Evolutionary conservation across 352 stramenopile genomes (phyloP).

Genomic region (Phytophthora ohioensis): DNA sequence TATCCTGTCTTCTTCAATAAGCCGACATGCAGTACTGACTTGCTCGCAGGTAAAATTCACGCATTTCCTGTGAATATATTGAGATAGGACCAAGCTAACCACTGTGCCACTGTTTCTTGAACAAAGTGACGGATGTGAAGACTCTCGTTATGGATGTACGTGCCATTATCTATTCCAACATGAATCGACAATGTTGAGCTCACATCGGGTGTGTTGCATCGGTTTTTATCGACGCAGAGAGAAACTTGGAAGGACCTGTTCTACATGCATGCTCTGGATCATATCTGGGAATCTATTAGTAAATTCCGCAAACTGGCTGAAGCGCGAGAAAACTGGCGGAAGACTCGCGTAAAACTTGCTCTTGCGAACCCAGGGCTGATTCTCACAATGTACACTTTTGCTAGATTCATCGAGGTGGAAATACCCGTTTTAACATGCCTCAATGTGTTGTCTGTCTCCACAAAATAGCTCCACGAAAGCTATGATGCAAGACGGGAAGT

Average conservation of each 20-base stretch:
- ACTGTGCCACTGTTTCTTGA: slow-evolving; percentile 4
- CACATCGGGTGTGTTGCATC: background rate
- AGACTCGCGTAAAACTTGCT: slow-evolving; percentile 78
- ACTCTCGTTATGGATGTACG: slow-evolving; percentile 83
- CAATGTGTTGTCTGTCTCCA: no score
- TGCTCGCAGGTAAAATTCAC: slow-evolving; percentile 53
- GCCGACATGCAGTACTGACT: slow-evolving; percentile 62
- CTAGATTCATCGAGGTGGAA: background rate
- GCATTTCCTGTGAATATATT: background rate
- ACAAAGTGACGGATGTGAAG: slow-evolving; percentile 78
- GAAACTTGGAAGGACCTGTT: slow-evolving; percentile 86
- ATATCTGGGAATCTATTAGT: slow-evolving; percentile 63
- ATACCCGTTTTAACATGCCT: background rate
- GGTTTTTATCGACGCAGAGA: slow-evolving; percentile 36
- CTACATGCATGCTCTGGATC: slow-evolving; percentile 75
- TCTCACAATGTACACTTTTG: slow-evolving; percentile 64
- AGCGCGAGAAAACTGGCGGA: slow-evolving; percentile 77
- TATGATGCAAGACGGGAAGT: slow-evolving; percentile 90
- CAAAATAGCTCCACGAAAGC: slow-evolving; percentile 68
- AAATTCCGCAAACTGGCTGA: slow-evolving; percentile 71
- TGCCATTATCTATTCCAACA: background rate
- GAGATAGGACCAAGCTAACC: background rate
- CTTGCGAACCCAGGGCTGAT: slow-evolving; percentile 73
- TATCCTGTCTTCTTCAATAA: slow-evolving; percentile 76
- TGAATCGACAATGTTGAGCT: background rate